These are phyloP conservation scores for Entomortierella chlamydospora DNA, from an alignment of 192 early-diverging fungal genomes.

Conservation along the genomic window DNA sequence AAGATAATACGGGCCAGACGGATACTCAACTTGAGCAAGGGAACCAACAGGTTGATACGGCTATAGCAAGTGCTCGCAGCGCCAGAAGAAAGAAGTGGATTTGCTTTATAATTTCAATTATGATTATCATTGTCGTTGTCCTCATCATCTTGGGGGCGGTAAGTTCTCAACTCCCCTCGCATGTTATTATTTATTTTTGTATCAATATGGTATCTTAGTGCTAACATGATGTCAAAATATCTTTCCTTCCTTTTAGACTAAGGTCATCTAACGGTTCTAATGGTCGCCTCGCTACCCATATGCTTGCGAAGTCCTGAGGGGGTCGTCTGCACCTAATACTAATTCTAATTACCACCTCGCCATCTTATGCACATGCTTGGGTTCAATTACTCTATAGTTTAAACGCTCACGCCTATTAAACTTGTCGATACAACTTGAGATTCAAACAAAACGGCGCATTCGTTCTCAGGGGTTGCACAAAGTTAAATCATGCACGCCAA, in stretches of 20 bases:
- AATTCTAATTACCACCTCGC: background rate
- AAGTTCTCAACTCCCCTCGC: background rate
- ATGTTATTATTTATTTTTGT: background rate
- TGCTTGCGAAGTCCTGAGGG: background rate
- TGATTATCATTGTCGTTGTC: slow-evolving; percentile 57
- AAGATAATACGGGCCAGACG: slow-evolving; percentile 70
- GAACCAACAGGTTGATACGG: slow-evolving; percentile 66
- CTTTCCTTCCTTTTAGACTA: slow-evolving; percentile 6
- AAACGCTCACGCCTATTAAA: too few relatives aligned
- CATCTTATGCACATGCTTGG: too few relatives aligned
- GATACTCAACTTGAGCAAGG: slow-evolving; percentile 73
- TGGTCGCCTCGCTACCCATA: background rate
- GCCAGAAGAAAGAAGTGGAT: slow-evolving; percentile 72
- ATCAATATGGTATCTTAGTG: too few relatives aligned
- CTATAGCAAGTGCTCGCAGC: slow-evolving; percentile 54
- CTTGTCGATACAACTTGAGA: too few relatives aligned
- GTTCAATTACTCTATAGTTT: too few relatives aligned
- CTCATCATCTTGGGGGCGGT: slow-evolving; percentile 45
- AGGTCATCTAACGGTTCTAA: background rate
- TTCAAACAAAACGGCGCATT: too few relatives aligned
- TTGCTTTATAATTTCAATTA: slow-evolving; percentile 56
- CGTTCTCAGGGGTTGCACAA: too few relatives aligned
- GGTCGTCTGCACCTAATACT: background rate
- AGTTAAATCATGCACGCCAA: too few relatives aligned
- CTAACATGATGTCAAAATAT: background rate